phyloP scores from a whole-genome alignment of 2,329 filamentous ascomycete species.

The Cyphellophora europaea region DNA sequence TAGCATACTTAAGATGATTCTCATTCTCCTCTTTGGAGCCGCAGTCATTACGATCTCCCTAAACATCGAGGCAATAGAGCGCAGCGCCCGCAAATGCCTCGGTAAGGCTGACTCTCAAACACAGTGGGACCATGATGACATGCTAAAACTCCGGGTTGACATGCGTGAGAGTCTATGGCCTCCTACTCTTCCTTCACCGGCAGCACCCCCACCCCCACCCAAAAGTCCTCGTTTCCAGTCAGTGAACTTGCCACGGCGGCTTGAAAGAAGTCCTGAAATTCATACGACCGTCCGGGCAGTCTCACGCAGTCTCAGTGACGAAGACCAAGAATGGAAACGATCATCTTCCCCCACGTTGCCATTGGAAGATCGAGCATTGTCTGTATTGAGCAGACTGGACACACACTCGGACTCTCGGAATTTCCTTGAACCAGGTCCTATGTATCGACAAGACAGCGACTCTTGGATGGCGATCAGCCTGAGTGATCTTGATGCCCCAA shows the following conservation, averaged over 20 bases:
- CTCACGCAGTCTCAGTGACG: no score
- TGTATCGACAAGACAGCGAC: neutral
- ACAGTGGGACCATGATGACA: conserved; percentile 10
- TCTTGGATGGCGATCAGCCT: neutral
- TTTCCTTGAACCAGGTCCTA: neutral
- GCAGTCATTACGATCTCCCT: conserved; percentile 6
- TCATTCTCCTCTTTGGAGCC: conserved; percentile 10
- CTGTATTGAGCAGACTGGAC: neutral
- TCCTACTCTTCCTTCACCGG: neutral
- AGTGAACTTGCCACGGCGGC: no score
- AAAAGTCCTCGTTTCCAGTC: neutral
- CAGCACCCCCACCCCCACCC: no score
- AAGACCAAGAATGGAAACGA: neutral
- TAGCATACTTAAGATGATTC: conserved; percentile 8
- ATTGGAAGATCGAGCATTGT: neutral
- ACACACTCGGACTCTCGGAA: neutral
- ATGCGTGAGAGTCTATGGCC: neutral
- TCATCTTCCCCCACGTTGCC: neutral
- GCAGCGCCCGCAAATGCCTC: conserved; percentile 1
- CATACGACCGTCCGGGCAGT: no score
- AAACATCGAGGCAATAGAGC: conserved; percentile 4
- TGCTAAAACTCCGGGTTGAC: conserved; percentile 3
- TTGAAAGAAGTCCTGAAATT: no score
- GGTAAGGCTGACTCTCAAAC: neutral
- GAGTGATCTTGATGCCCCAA: neutral